Base-by-base conservation (phyloP, 1,284 basidiomycete species). In the Papiliotrema terrestris region DNA sequence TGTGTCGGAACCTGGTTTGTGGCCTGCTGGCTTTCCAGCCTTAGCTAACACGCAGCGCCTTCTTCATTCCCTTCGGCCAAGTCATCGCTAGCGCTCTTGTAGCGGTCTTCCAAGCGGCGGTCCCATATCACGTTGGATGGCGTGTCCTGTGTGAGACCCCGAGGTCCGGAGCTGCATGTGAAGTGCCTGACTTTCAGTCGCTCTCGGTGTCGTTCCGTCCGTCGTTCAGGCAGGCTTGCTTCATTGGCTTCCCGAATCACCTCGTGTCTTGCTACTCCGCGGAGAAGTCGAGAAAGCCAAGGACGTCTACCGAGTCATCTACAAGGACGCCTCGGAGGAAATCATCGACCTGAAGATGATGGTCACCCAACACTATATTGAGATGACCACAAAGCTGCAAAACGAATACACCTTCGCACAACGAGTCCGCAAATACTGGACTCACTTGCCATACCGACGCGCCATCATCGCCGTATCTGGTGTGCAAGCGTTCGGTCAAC, bases 11-110 rank as follows among this genome's bases (percentile, higher is more conserved):
- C n/a, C n/a, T n/a, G n/a, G n/a, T n/a, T n/a, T n/a, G n/a, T n/a
- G n/a, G n/a, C n/a, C n/a, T n/a, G n/a, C n/a, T n/a, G n/a, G n/a
- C n/a, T n/a, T n/a, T n/a, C n/a, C n/a, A n/a, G n/a, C n/a, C n/a
- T n/a, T n/a, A n/a, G n/a, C n/a, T n/a, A n/a, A n/a, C n/a, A n/a
- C n/a, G n/a, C n/a, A 61, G 57, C 56, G 66, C 62, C 22, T 63
- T 72, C 46, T 66, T 68, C 43, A 71, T 74, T 51, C 74, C 74
- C 1, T 66, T 66, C 35, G 74, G 74, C 8, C 76, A 78, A 61
- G 67, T 75, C 26, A 49, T 68, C 13, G 62, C 73, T 0, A 62
- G 60, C 41, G 73, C 67, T 5, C 49, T 72, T 22, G 70, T 71
- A 19, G 67, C 66, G 19, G 63, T 54, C 1, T 46, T 65, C 19